Conservation (phyloP, 2,329 filamentous ascomycete species). For the Diaporthe sp. region DNA sequence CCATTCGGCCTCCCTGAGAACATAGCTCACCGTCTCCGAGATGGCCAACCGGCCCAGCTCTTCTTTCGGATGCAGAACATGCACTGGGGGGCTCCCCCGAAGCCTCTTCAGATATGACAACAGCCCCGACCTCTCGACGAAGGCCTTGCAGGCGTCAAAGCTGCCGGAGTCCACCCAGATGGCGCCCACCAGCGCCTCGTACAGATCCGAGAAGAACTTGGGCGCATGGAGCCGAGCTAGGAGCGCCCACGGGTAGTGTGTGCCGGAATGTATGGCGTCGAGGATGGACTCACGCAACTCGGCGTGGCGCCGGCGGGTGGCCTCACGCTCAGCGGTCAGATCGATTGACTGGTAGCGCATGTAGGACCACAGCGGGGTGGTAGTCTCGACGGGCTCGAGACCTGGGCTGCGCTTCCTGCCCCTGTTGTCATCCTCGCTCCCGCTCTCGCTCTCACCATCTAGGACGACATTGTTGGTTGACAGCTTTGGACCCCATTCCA, state of each 20-base stretch:
- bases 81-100: slow-evolving; percentile 66
- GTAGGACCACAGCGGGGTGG: slow-evolving; percentile 74
- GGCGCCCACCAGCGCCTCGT: slow-evolving; percentile 86
- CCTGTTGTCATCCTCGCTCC: slow-evolving; percentile 28
- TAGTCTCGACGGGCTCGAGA: slow-evolving; percentile 42
- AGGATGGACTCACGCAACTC: slow-evolving; percentile 64
- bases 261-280: slow-evolving; percentile 62
- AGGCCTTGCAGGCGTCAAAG: slow-evolving; percentile 68
- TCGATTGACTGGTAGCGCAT: slow-evolving; percentile 71
- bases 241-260: slow-evolving; percentile 81
- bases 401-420: slow-evolving; percentile 44
- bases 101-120: slow-evolving; percentile 73
- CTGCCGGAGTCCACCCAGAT: slow-evolving; percentile 85
- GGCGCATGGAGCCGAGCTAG: slow-evolving; percentile 75
- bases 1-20: slow-evolving; percentile 48
- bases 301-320: slow-evolving; percentile 60
- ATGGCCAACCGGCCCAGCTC: slow-evolving; percentile 73
- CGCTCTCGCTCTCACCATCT: too few species aligned
- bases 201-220: slow-evolving; percentile 87
- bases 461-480: slow-evolving; percentile 45
- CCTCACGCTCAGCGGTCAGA: slow-evolving; percentile 62
- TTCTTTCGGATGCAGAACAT: slow-evolving; percentile 77
- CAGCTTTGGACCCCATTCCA: slow-evolving; percentile 65
- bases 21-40: slow-evolving; percentile 68
- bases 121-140: slow-evolving; percentile 77